Conservation (phyloP, 2,329 filamentous ascomycete species). For the Camillea tinctor region DNA sequence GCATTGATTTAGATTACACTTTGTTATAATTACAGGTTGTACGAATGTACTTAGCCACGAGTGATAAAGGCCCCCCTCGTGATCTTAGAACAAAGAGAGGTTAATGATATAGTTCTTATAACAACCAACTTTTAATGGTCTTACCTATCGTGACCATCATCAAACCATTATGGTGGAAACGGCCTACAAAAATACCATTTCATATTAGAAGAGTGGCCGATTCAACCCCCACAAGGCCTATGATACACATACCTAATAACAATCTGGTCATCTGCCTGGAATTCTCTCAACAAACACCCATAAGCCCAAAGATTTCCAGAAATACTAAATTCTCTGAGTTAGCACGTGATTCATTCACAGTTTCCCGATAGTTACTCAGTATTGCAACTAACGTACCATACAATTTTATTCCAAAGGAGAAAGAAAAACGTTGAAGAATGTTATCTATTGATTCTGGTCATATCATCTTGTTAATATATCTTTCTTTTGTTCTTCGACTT, state of each 20-base stretch:
- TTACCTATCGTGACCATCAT: background rate
- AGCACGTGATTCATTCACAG: background rate
- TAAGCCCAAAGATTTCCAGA: background rate
- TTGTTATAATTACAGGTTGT: background rate
- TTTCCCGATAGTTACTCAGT: background rate
- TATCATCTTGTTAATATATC: too few species aligned
- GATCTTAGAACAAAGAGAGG: background rate
- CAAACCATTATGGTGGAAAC: too few species aligned
- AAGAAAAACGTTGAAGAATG: too few species aligned
- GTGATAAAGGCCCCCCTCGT: background rate
- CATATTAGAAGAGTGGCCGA: too few species aligned
- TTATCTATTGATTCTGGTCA: too few species aligned
- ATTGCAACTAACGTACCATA: background rate
- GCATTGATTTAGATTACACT: slow-evolving; percentile 6
- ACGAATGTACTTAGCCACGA: background rate
- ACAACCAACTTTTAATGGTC: background rate
- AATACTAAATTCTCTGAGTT: background rate
- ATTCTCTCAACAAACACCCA: too few species aligned
- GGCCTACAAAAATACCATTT: too few species aligned
- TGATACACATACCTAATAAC: too few species aligned
- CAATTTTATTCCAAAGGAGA: background rate
- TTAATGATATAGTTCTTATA: background rate
- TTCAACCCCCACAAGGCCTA: too few species aligned
- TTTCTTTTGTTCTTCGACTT: too few species aligned
- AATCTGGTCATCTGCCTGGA: too few species aligned